Percentiles rank a stretch among this genome's conserved stretches.
Conservation (phyloP, 352 stramenopile species). For the Elongisporangium undulatum region DNA sequence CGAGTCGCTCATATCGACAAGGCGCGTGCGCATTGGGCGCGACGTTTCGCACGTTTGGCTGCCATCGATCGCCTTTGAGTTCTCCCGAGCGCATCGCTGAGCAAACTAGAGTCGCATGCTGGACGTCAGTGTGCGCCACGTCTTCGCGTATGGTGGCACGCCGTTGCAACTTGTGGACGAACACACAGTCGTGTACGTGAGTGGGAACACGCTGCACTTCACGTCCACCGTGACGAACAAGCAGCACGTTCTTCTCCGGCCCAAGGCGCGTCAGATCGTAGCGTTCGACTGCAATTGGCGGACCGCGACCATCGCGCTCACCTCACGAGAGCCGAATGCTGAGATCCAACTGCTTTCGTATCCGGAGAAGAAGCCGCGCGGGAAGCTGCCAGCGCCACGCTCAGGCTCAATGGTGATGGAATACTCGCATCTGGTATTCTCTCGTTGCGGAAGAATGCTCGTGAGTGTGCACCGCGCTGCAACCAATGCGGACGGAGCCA, state of each 20-base stretch:
- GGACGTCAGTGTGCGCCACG: conserved; percentile 55
- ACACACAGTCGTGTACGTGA: conserved; percentile 52
- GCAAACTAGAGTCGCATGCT: conserved; percentile 7
- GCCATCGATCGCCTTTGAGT: not conserved
- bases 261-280: conserved; percentile 46
- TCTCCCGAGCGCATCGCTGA: not conserved
- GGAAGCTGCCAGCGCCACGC: conserved; percentile 26
- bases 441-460: conserved; percentile 52
- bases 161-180: conserved; percentile 65
- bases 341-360: conserved; percentile 68
- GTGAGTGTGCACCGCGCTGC: conserved; percentile 35
- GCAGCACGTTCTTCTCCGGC: conserved; percentile 61
- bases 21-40: not conserved
- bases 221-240: conserved; percentile 48
- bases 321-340: conserved; percentile 39
- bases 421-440: conserved; percentile 68
- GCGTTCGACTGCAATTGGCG: conserved; percentile 67
- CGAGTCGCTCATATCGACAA: not conserved
- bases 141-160: conserved; percentile 55
- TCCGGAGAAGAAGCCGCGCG: conserved; percentile 69
- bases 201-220: conserved; percentile 67
- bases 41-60: not conserved
- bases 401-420: conserved; percentile 27
- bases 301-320: conserved; percentile 48
- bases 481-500: conserved; percentile 2